Evolutionary conservation across 768 basidiomycete genomes (phyloP), one percentile per base, ranked within the genome.

Genomic region (Tylopilus intermedius): DNA sequence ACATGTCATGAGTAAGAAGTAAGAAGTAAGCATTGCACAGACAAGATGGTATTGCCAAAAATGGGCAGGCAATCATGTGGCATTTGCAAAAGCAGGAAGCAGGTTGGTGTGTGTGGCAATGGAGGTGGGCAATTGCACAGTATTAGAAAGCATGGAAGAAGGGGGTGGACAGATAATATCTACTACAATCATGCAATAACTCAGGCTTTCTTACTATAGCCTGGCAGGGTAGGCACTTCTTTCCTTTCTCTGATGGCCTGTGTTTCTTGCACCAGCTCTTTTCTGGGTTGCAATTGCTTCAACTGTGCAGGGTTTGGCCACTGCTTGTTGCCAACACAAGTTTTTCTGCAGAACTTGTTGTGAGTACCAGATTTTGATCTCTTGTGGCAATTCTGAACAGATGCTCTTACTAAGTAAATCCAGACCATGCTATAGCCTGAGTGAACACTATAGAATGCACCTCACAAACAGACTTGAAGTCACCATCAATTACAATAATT

Each of bases 291-390:
- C 13, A 61, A 30, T 18, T 54, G 62, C 39, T 42, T 64, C 14
- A 44, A 14, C 11, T 32, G 44, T 15, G 50, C 46, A 47, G 18
- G 58, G 45, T 21, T 51, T 55, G n/a, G 58, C 42, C 14, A 57
- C 61, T 29, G 67, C 69, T 74, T 79, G 58, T 26, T 18, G 18
- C 79, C 75, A 8, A 71, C 71, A 56, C 82, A 84, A 9, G 75
- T 77, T 65, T 77, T 82, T 50, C 80, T 71, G 55, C 82, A 84
- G 59, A 75, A 84, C 15, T 18, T 18, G 18, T 72, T 74, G 67
- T 82, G 81, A 26, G 74, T 73, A 45, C 70, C 67, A 48, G 74
- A 78, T 63, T 82, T 83, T 15, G 79, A 80, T 45, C 72, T 75
- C 38, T 73, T 53, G 60, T 78, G 77, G 60, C 83, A 86, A 41